Percentiles rank a stretch among this genome's conserved stretches.
phyloP scores from a whole-genome alignment of 139 green algal species.

The Asterochloris erici region DNA sequence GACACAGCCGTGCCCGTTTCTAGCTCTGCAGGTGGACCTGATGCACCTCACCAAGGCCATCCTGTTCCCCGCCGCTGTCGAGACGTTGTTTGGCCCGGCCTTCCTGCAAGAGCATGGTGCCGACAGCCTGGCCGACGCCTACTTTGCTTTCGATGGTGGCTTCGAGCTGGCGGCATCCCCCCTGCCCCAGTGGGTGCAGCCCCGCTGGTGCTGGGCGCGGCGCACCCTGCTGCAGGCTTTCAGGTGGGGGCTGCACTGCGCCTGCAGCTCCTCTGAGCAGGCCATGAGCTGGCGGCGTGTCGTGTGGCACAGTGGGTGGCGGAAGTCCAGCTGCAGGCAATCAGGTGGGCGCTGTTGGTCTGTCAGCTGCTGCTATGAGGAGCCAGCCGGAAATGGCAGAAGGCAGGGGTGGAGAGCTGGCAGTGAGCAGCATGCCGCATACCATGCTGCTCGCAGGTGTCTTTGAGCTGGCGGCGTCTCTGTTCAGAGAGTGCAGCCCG shows the following conservation, averaged over 20 bases:
- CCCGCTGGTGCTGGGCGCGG: conserved; percentile 33
- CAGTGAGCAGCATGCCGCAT: too few relatives aligned
- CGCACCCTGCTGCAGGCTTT: conserved; percentile 31
- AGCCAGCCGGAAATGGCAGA: too few relatives aligned
- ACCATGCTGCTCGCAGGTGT: too few relatives aligned
- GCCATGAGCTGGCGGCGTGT: not conserved
- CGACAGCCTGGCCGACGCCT: conserved; percentile 21
- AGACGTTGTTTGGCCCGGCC: conserved; percentile 43
- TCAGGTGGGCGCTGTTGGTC: not conserved
- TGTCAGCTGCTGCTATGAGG: not conserved
- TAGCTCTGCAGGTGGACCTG: conserved; percentile 52
- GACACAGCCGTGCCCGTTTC: not conserved
- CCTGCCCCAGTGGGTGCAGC: conserved; percentile 66
- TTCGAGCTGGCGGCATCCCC: conserved; percentile 78
- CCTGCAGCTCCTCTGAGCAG: not conserved
- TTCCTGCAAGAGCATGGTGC: conserved; percentile 22
- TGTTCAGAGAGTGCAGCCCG: too few relatives aligned
- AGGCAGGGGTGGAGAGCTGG: too few relatives aligned
- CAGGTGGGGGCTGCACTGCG: conserved; percentile 1
- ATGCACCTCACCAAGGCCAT: conserved; percentile 32
- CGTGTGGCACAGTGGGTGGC: not conserved
- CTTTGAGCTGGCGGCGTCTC: too few relatives aligned
- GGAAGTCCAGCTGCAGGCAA: not conserved
- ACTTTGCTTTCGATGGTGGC: conserved; percentile 53
- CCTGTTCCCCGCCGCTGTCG: conserved; percentile 48